These are phyloP conservation scores for Candida glucosophila DNA, from an alignment of 1,139 yeast species.

Conservation along the genomic window DNA sequence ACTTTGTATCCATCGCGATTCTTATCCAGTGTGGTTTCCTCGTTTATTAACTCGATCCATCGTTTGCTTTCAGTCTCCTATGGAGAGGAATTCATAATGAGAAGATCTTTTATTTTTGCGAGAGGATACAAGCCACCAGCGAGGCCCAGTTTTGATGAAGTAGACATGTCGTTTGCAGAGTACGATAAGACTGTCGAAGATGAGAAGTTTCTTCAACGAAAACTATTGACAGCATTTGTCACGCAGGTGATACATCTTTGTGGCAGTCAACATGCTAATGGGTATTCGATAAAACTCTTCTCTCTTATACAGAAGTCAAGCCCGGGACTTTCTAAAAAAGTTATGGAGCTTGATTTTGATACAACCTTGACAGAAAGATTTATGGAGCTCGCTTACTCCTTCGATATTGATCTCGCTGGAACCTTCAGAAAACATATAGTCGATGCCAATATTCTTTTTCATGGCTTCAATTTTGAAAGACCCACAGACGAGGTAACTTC, in stretches of 20 bases:
- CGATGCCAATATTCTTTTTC: slow-evolving; percentile 19
- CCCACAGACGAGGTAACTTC: slow-evolving; percentile 19
- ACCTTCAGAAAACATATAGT: slow-evolving; percentile 26
- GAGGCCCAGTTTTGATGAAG: slow-evolving; percentile 23
- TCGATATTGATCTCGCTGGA: slow-evolving; percentile 49
- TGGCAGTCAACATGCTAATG: slow-evolving; percentile 15
- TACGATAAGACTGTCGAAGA: slow-evolving; percentile 35
- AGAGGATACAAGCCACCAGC: slow-evolving; percentile 54
- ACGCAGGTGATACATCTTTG: slow-evolving; percentile 38
- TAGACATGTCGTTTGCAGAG: slow-evolving; percentile 25
- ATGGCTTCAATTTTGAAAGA: slow-evolving; percentile 13
- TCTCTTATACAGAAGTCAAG: slow-evolving; percentile 11
- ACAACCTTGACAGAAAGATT: slow-evolving; percentile 31
- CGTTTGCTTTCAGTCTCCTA: too few species aligned
- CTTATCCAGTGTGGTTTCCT: slow-evolving; percentile 53
- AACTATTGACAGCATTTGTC: slow-evolving; percentile 31
- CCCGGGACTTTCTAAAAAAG: slow-evolving; percentile 7
- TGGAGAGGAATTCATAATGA: slow-evolving; percentile 33
- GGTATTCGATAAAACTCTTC: slow-evolving; percentile 18
- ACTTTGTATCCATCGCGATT: slow-evolving; percentile 74
- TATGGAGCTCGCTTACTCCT: slow-evolving; percentile 47
- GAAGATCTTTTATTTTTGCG: slow-evolving; percentile 56
- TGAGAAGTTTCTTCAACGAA: slow-evolving; percentile 45
- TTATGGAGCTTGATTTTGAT: slow-evolving; percentile 8
- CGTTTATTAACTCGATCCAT: slow-evolving; percentile 44